Evolutionary conservation across 176 grass and related monocot genomes (phyloP), one percentile per base, ranked within the genome.

Genomic region (Musa beccarii): DNA sequence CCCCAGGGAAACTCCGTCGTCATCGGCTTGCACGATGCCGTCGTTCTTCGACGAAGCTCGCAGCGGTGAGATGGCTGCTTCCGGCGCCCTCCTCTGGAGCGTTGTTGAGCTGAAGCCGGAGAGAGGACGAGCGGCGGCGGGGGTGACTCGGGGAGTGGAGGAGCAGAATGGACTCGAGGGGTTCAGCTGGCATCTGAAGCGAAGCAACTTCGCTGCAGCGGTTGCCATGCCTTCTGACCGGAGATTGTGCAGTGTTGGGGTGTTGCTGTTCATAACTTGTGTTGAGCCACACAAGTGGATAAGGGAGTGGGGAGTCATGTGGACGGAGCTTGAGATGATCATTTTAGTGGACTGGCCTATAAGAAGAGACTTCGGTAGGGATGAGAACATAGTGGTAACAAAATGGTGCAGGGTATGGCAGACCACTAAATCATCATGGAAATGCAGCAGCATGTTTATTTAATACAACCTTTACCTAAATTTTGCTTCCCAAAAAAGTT

Each of bases 1-100:
- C 66, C 86, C 95, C 51, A 99, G 86, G 80, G 63, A 86, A 70
- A 99, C 79, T 2, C 90, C 95, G 15, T 89, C 89, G 1, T 79
- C 85, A 1, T 84, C 81, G 0, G 66, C 80, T 43, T 52, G 75
- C 13, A 84, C 91, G 69, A 85, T 87, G 81, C 66, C 69, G 61
- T 79, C 79, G 28, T 86, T 92, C 65, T 49, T 78, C 1, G 76
- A 2, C 8, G 80, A 75, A 72, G 95, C 86, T 21, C 54, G 16
- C 13, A 69, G 76, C 8, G 75, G 69, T 9, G 2, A 0, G 16
- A 74, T n/a, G 68, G 8, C 17, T 51, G 16, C n/a, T 52, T 51
- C 16, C 68, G 21, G 19, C 68, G 11, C 34, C 68, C 17, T 70
- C 2, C 68, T 69, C 14, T 51, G 68, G 2, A 21, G 34, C 17